Percentiles rank a stretch among this genome's conserved stretches.
phyloP scores from a whole-genome alignment of 78 protist species.

The Goniomonas avonlea region DNA sequence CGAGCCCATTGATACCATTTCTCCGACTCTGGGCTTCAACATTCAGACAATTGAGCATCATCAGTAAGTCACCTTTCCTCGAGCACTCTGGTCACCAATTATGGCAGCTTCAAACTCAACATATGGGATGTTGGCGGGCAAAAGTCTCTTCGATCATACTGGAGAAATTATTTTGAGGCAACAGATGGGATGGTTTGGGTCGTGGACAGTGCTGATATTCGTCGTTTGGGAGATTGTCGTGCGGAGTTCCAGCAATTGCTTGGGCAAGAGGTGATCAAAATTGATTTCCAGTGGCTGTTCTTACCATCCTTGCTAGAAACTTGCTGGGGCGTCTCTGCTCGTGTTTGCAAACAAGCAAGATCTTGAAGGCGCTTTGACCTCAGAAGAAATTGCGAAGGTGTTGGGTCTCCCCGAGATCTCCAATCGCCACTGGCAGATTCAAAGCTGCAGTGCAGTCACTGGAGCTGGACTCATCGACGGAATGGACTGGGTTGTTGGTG shows the following conservation, averaged over 20 bases:
- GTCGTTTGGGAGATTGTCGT: conserved; percentile 76
- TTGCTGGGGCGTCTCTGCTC: conserved; percentile 93
- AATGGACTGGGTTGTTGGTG: conserved; percentile 90
- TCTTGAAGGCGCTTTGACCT: conserved; percentile 65
- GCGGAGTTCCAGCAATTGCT: conserved; percentile 56
- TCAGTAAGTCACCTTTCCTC: conserved; percentile 11
- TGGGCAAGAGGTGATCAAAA: conserved; percentile 41
- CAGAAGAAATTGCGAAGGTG: conserved; percentile 57
- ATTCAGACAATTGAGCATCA: conserved; percentile 71
- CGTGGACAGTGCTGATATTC: conserved; percentile 76
- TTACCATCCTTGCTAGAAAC: conserved; percentile 7
- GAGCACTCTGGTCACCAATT: not conserved
- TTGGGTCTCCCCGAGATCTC: conserved; percentile 50
- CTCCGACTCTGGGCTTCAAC: conserved; percentile 97
- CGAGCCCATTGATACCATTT: conserved; percentile 71
- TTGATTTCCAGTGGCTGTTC: not conserved
- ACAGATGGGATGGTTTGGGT: conserved; percentile 99
- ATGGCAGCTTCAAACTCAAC: conserved; percentile 79
- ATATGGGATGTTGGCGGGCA: conserved; percentile 99
- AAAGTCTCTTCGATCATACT: conserved; percentile 86
- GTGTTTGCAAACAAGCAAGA: conserved; percentile 97
- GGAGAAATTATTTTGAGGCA: conserved; percentile 81
- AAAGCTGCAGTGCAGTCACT: conserved; percentile 80
- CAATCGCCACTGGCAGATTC: conserved; percentile 73
- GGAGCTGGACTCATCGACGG: conserved; percentile 86